These are phyloP conservation scores for Apiotrichum sp. DNA, from an alignment of 1,284 basidiomycete species.

Conservation along the genomic window DNA sequence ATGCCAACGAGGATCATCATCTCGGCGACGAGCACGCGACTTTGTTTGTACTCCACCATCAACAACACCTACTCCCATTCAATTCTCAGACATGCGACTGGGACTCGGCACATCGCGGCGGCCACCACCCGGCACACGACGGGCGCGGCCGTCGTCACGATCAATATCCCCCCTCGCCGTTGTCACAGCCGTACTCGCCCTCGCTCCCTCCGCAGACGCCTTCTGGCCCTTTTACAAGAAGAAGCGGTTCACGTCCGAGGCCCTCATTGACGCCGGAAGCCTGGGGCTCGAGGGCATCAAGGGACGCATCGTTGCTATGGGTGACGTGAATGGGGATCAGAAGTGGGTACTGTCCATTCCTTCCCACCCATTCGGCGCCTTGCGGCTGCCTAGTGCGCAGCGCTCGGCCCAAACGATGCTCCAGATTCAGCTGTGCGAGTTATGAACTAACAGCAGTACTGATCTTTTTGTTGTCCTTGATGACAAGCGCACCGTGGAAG, in stretches of 20 bases:
- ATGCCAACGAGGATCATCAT: no score
- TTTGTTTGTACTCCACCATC: no score
- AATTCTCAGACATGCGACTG: no score
- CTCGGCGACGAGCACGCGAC: no score
- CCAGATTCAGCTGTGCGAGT: no score
- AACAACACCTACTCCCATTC: no score
- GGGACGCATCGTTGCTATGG: slow-evolving; percentile 74
- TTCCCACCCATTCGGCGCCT: no score
- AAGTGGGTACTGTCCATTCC: slow-evolving; percentile 59
- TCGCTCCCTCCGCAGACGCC: slow-evolving; percentile 5
- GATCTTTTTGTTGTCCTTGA: slow-evolving; percentile 71
- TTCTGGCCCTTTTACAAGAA: slow-evolving; percentile 63
- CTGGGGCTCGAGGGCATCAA: slow-evolving; percentile 62
- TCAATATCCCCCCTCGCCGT: no score
- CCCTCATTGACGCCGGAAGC: slow-evolving; percentile 70
- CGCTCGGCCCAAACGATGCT: no score
- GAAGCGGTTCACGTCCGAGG: slow-evolving; percentile 80
- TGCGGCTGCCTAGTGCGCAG: no score
- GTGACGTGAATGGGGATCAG: slow-evolving; percentile 93
- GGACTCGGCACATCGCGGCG: not conserved
- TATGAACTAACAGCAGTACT: slow-evolving; percentile 52
- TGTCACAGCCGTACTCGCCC: slow-evolving; percentile 6
- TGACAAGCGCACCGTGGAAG: slow-evolving; percentile 64
- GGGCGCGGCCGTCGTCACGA: not conserved
- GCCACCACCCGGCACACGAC: not conserved